Evolutionary conservation across 129 eudicot genomes (phyloP).

Genomic region (Lactuca saligna): DNA sequence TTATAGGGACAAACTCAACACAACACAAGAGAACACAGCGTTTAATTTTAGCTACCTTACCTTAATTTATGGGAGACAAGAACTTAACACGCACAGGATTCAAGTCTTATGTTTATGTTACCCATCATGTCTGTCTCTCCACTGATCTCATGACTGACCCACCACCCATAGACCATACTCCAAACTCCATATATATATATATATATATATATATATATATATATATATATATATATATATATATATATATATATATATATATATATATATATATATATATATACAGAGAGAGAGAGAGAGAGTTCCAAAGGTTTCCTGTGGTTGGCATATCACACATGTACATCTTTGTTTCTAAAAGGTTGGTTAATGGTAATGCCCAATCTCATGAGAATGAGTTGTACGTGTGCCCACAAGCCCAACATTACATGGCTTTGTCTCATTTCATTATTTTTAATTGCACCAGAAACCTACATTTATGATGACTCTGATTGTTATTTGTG

Average conservation of each 20-base stretch:
- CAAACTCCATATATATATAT: too few relatives aligned
- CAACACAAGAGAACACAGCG: background rate
- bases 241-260: too few relatives aligned
- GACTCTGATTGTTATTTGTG: background rate
- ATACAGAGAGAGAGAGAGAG: too few relatives aligned
- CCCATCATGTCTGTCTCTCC: slow-evolving; percentile 18
- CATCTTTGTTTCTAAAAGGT: background rate
- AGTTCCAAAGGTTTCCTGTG: too few relatives aligned
- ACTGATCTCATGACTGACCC: slow-evolving; percentile 3
- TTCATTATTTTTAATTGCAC: too few relatives aligned
- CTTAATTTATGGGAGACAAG: slow-evolving; percentile 31
- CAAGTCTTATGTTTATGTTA: slow-evolving; percentile 33
- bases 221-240: slow-evolving; percentile 5
- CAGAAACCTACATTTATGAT: background rate
- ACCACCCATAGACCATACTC: background rate
- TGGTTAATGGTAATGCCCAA: background rate
- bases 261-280: too few relatives aligned
- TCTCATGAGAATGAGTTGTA: too few relatives aligned
- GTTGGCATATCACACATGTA: too few relatives aligned
- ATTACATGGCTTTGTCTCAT: background rate
- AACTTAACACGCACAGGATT: slow-evolving; percentile 37
- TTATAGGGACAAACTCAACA: slow-evolving; percentile 31
- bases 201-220: slow-evolving; percentile 6
- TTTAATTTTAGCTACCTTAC: slow-evolving; percentile 26
- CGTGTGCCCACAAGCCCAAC: background rate